phyloP scores from a whole-genome alignment of 2,329 filamentous ascomycete genomes.

The Cladorrhinum sp. region DNA sequence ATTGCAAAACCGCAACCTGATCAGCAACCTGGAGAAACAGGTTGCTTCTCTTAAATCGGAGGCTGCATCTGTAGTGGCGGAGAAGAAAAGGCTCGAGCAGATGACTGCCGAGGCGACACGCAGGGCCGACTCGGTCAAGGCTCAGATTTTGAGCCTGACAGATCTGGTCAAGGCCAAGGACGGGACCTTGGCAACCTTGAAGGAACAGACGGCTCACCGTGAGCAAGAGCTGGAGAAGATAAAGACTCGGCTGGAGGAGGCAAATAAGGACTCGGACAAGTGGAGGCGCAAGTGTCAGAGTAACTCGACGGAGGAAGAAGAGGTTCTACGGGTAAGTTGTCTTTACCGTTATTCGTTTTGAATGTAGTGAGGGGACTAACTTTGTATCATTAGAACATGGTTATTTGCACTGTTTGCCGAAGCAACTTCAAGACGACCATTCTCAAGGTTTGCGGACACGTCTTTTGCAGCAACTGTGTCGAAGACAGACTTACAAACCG shows the following conservation, averaged over 20 bases:
- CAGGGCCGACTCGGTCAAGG: slow-evolving; percentile 67
- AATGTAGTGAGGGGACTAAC: slow-evolving; percentile 33
- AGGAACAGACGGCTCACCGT: slow-evolving; percentile 57
- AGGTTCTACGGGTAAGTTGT: slow-evolving; percentile 76
- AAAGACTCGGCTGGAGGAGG: slow-evolving; percentile 71
- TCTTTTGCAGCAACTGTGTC: slow-evolving; percentile 89
- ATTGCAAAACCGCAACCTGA: slow-evolving; percentile 67
- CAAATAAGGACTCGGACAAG: slow-evolving; percentile 77
- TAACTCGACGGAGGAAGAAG: slow-evolving; percentile 78
- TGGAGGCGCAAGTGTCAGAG: slow-evolving; percentile 81
- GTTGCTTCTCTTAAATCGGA: slow-evolving; percentile 77
- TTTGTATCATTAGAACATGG: slow-evolving; percentile 55
- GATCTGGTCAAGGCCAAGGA: slow-evolving; percentile 75
- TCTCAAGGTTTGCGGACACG: slow-evolving; percentile 89
- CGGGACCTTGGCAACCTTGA: slow-evolving; percentile 47
- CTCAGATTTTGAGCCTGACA: slow-evolving; percentile 74
- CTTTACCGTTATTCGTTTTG: neutral
- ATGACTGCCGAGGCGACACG: slow-evolving; percentile 67
- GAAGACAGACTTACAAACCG: slow-evolving; percentile 85
- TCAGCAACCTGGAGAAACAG: slow-evolving; percentile 88
- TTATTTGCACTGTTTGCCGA: slow-evolving; percentile 88
- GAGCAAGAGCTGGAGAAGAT: slow-evolving; percentile 78
- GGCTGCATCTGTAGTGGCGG: slow-evolving; percentile 65
- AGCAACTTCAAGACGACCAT: slow-evolving; percentile 91
- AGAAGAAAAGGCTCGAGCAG: slow-evolving; percentile 73